Base-by-base conservation (phyloP, 495 filamentous ascomycete species). In the Penicillium robsamsonii region DNA sequence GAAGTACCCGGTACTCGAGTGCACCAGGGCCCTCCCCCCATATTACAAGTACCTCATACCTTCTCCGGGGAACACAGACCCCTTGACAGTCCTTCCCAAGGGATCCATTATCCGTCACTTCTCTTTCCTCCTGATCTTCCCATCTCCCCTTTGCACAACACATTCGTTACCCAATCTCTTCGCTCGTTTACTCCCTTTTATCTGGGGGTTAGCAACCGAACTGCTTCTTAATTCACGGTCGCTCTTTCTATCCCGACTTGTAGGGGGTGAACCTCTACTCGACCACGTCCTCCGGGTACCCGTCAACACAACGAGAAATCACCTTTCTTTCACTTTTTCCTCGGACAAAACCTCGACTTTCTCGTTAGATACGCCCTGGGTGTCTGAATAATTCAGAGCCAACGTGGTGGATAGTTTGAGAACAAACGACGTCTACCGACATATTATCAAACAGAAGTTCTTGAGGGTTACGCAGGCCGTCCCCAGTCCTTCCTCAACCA, bases 401-500 rank as follows among this genome's bases (percentile, higher is more conserved):
- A 40, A 41, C 35, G 49, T 35, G 35, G 35, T 40, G 27, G 37
- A 27, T 9, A 42, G 24, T 50, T 41, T 27, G 31, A 31, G 18
- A 25, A 51, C 55, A 38, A 46, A 46, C 62, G 52, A 53, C 51
- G n/a, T 45, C 35, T 17, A 42, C 55, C 49, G 31, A 13, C 43
- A 52, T 53, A 53, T 25, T 37, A 42, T 13, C 27, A 43, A 53
- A 43, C 17, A 50, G 56, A 68, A 61, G 61, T 61, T 67, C 49
- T 27, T 47, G 64, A 75, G 71, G 76, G 70, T 69, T 69, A 75
- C 76, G 76, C 76, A 30, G 76, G 76, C 69, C 76, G 76, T 79
- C 67, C 70, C 75, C 71, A 58, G 33, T 65, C 62, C 55, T 70
- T 72, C 66, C 22, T n/a, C 44, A 45, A 59, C 56, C 53, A 54